phyloP scores from a whole-genome alignment of 192 early-diverging fungal species.

The Podila clonocystis region DNA sequence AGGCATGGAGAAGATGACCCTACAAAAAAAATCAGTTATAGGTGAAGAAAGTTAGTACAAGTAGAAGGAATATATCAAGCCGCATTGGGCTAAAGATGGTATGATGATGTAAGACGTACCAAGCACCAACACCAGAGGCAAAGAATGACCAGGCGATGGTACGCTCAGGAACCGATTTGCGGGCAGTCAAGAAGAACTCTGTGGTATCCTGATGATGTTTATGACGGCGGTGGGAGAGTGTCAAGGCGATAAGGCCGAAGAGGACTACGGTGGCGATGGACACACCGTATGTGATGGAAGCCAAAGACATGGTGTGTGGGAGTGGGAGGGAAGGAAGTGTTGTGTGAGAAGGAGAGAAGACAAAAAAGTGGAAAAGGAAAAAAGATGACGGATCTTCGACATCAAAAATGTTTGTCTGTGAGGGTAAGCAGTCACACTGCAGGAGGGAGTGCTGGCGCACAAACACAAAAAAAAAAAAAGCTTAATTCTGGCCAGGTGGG shows the following conservation, averaged over 20 bases:
- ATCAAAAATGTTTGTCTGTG: no score
- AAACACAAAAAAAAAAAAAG: no score
- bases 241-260: constrained; percentile 33
- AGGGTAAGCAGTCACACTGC: no score
- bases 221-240: constrained; percentile 20
- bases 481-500: no score
- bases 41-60: neutral
- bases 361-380: no score
- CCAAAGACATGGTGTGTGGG: constrained; percentile 16
- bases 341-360: neutral
- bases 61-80: neutral
- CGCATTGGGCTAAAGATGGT: no score
- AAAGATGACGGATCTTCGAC: no score
- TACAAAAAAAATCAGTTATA: constrained; percentile 22
- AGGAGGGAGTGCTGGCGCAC: no score
- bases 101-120: neutral
- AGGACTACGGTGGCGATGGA: constrained; percentile 23
- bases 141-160: constrained; percentile 45
- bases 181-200: constrained; percentile 48
- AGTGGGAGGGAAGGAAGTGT: neutral
- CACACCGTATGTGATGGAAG: constrained; percentile 24
- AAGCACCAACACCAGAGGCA: constrained; percentile 33
- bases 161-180: constrained; percentile 23
- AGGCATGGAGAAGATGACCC: constrained; percentile 68
- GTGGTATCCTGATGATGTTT: constrained; percentile 20